Percentiles rank a stretch among this genome's conserved stretches.
These are phyloP conservation scores for Cryptococcus sp. DNA, from an alignment of 1,284 basidiomycete genomes.

Conservation along the genomic window DNA sequence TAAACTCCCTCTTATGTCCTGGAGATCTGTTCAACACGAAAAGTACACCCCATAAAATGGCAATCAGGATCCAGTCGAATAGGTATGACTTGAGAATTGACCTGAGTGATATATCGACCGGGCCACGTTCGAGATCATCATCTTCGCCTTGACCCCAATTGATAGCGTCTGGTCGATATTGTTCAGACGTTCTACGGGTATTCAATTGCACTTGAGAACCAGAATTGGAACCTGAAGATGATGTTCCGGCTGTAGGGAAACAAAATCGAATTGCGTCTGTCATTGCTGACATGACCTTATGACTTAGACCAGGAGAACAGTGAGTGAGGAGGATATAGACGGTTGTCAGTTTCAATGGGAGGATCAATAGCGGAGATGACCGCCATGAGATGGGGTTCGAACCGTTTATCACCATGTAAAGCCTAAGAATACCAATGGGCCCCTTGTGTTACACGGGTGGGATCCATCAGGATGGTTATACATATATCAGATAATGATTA, in stretches of 20 bases:
- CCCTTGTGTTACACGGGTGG: too few relatives aligned
- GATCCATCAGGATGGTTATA: too few relatives aligned
- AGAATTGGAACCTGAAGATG: conserved; percentile 5
- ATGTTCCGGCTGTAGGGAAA: conserved; percentile 24
- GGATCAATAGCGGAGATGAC: too few relatives aligned
- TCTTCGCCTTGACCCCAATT: conserved; percentile 8
- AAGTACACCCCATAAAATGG: conserved; percentile 63
- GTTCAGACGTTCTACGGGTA: conserved; percentile 4
- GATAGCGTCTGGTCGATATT: conserved; percentile 1
- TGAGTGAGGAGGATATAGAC: too few relatives aligned
- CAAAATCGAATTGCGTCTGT: conserved; percentile 29
- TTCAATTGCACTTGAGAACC: conserved; percentile 6
- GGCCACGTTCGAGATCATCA: conserved; percentile 9
- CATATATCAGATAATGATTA: too few relatives aligned
- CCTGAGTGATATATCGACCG: conserved; percentile 18
- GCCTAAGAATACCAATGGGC: too few relatives aligned
- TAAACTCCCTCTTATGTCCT: conserved; percentile 81
- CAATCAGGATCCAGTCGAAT: conserved; percentile 60
- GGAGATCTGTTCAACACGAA: conserved; percentile 65
- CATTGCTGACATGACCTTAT: conserved; percentile 22
- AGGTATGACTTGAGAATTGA: conserved; percentile 32
- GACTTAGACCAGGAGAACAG: background rate
- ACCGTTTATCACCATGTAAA: too few relatives aligned
- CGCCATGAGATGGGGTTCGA: too few relatives aligned
- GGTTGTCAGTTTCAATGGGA: too few relatives aligned